phyloP scores from a whole-genome alignment of 2,329 filamentous ascomycete genomes.

The Paraconiothyrium brasiliense region DNA sequence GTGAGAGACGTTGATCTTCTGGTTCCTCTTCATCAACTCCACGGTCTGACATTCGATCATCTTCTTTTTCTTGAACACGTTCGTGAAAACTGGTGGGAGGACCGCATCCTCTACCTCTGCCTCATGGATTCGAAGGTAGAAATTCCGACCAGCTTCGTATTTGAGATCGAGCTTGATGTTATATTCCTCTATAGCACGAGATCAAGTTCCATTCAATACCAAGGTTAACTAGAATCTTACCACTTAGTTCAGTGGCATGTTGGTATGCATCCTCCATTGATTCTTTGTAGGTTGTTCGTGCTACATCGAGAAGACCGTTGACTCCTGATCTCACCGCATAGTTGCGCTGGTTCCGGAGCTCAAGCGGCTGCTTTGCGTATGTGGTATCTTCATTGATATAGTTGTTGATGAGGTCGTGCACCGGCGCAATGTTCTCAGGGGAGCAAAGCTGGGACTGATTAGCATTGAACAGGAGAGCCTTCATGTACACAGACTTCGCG shows the following conservation, averaged over 20 bases:
- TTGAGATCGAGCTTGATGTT: conserved; percentile 72
- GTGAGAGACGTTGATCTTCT: conserved; percentile 77
- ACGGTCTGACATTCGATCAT: conserved; percentile 88
- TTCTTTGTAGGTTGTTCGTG: conserved; percentile 89
- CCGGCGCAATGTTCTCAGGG: conserved; percentile 66
- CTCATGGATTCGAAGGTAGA: conserved; percentile 75
- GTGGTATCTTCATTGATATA: conserved; percentile 83
- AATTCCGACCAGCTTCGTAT: conserved; percentile 80
- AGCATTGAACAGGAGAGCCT: conserved; percentile 2
- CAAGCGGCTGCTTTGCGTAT: conserved; percentile 80
- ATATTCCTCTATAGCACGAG: conserved; percentile 54
- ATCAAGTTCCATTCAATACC: conserved; percentile 11
- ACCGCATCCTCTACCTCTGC: conserved; percentile 68
- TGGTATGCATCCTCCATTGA: conserved; percentile 79
- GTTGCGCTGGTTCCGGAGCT: conserved; percentile 86
- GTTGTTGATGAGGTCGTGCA: conserved; percentile 71
- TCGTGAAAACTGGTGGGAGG: conserved; percentile 78
- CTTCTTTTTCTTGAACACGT: conserved; percentile 76
- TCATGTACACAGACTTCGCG: conserved; percentile 58
- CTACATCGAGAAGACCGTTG: conserved; percentile 86
- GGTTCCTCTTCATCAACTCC: conserved; percentile 79
- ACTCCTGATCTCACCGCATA: conserved; percentile 90
- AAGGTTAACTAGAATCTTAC: conserved; percentile 53
- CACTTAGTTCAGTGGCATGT: conserved; percentile 72
- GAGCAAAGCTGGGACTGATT: conserved; percentile 65